Base-by-base conservation (phyloP, 2,329 filamentous ascomycete species). In the Phoma sp. region DNA sequence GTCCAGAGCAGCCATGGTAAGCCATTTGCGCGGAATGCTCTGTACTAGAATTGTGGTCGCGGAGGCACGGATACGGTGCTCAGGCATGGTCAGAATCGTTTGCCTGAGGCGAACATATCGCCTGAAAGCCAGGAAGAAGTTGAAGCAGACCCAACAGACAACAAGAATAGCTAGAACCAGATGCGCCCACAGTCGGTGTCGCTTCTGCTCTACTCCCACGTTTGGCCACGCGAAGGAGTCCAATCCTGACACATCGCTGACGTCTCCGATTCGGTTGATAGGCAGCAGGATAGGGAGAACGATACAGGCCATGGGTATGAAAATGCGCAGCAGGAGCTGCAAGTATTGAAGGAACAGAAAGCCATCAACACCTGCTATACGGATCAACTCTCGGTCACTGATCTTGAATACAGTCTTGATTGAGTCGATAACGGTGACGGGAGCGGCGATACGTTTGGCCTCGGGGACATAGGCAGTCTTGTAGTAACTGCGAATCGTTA, bases 331-430 rank as follows among this genome's bases (percentile, higher is more conserved):
- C 4, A 98, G 85, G 68, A 90, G 89, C 57, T 89, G 86, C 24
- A 93, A 83, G 69, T 96, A 99, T 58, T 96, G 89, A 1, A 99
- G 82, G 74, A 99, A 99, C 79, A 98, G 96, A 77, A 96, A 99
- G 68, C 93, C 92, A 72, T 99, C 95, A 8, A 99, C 84, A 14
- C 95, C 95, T 64, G 93, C 97, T 75, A 97, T 96, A 47, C 93
- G 89, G 66, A 99, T 96, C 63, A 99, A 86, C 64, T 96, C 91
- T 10, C 90, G 90, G 83, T 80, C 86, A 74, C 78, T 90, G 78
- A 78, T 87, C 74, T 78, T 90, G 81, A 81, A 96, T 60, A 79
- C 80, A 58, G 70, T 74, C 54, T 69, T 72, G 59, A 75, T 71
- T 1, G 72, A 75, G 36, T 75, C 69, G 52, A 72, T 68, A 32